Evolutionary conservation across 2,329 filamentous ascomycete genomes (phyloP), one percentile per base, ranked within the genome.

Genomic region (Aspergillus neotritici): DNA sequence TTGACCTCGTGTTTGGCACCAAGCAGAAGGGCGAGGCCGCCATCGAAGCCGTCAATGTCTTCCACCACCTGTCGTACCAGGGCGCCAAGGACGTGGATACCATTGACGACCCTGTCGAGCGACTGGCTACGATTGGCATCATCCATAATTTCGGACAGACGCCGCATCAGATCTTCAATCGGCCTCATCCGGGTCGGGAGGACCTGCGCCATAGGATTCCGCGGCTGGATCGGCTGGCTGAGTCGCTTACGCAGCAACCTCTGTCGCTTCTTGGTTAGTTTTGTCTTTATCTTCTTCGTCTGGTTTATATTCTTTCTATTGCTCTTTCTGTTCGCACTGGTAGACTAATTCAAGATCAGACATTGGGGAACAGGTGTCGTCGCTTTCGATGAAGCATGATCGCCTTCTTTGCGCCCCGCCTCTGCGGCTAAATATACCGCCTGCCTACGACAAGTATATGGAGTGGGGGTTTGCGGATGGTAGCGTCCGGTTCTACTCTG

Each of bases 141-240:
- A 97, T 98, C 56, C 91, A 98, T 67, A 97, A 97, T 56, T 98
- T 98, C 65, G 93, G 93, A 0, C 93, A 98, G 64, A 98, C 94
- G 1, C 93, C 94, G 2, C 86, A 94, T 55, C 94, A 98, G 63
- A 85, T 97, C 12, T 98, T 97, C 63, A 79, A 81, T 34, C 84
- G 84, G 46, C 76, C 85, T 10, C 93, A 98, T 64, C 83, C 86
- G 3, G 70, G 78, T n/a, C 79, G 84, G 11, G 89, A 94, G 52
- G 78, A 86, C 43, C 68, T 77, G 4, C 73, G 79, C 15, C 78
- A 82, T 42, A 82, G 80, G 4, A 71, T 77, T 3, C 80, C 79
- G 44, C 79, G 87, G 43, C 73, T 98, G 0, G 91, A 98, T 63
- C 85, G 80, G 0, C 78, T 84, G 1, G 82, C 87, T 1, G 83